Percentiles rank a stretch among this genome's conserved stretches.
Conservation (phyloP, 495 filamentous ascomycete genomes). For the Letharia lupina region DNA sequence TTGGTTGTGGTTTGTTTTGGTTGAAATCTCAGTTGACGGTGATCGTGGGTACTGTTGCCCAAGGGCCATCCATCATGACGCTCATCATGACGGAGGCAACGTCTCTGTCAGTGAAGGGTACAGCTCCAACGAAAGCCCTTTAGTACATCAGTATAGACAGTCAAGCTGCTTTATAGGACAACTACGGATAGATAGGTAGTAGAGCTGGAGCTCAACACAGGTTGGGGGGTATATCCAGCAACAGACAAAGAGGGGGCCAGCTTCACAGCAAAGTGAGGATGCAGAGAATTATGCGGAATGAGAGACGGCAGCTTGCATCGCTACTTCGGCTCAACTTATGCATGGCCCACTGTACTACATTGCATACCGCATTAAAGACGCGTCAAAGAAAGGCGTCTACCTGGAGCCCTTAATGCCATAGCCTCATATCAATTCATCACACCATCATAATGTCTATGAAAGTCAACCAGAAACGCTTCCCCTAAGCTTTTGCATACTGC, state of each 20-base stretch:
- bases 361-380: neutral
- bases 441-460: neutral
- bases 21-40: neutral
- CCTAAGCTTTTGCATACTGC: constrained; percentile 58
- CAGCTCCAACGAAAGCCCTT: neutral
- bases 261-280: neutral
- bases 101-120: neutral
- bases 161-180: neutral
- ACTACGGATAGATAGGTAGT: neutral
- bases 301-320: neutral
- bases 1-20: neutral
- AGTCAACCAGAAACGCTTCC: neutral
- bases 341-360: neutral
- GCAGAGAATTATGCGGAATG: neutral
- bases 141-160: neutral
- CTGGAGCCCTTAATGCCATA: constrained; percentile 3
- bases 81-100: neutral
- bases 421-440: constrained; percentile 8
- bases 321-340: neutral
- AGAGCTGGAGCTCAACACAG: neutral
- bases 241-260: neutral
- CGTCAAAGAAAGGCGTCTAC: constrained; percentile 2
- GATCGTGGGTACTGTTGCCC: neutral
- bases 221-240: neutral
- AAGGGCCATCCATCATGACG: neutral